Base-by-base conservation (phyloP, 805 yeast genomes). In the Yarrowia phangngaensis region DNA sequence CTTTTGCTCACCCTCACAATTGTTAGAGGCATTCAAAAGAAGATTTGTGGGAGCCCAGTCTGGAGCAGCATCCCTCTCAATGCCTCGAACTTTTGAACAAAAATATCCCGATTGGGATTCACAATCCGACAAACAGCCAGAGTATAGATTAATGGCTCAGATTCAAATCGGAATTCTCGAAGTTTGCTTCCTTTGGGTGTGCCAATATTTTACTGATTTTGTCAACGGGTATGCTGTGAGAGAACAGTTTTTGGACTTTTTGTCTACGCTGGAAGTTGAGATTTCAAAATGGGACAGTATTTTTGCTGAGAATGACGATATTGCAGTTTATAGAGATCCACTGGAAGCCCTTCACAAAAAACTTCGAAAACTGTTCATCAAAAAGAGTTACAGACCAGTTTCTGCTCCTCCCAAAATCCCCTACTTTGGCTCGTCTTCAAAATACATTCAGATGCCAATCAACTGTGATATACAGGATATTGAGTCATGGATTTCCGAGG, bases 121-220 rank as follows among this genome's bases (percentile, higher is more conserved):
- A 53, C 13, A 54, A 66, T 8, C 47, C 60, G 7, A 45, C 65
- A 4, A 68, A 69, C 33, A 68, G 74, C 50, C 38, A 8, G 49
- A 50, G 14, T 79, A 82, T 72, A 73, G 73, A 34, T 73, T 78
- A 49, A 79, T 85, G 34, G 79, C 83, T 8, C 85, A 81, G 59
- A 84, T 89, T 32, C 92, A 88, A 60, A 71, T 83, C 28, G 94
- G 94, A 30, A 78, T 88, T 23, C 68, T 88, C 52, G 94, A 85
- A 60, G 85, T 87, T 0, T 67, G 87, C 51, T 73, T 79, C 33
- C 74, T 82, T 22, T 73, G 94, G 63, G 77, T 86, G 15, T 73
- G 77, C 35, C 80, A 82, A 55, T 85, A 83, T 60, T 88, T 82
- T 61, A 65, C 75, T 20, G 92, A 85, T 60, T 85, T 89, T 59